phyloP scores from a whole-genome alignment of 768 basidiomycete genomes.

The Leucocoprinus leucothites region DNA sequence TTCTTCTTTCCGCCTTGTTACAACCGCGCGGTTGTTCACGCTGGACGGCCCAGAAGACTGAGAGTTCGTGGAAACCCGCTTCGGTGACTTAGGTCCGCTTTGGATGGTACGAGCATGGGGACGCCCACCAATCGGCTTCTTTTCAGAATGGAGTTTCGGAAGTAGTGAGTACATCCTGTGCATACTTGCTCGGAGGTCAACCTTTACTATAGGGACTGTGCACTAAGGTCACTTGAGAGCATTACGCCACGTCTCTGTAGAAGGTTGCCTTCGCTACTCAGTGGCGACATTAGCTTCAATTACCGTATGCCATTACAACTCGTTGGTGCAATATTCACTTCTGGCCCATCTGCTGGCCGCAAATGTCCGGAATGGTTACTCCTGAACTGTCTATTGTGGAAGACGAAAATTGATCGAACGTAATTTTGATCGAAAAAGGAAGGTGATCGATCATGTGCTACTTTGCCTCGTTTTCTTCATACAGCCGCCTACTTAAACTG shows the following conservation, averaged over 20 bases:
- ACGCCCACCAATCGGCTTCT: too few relatives aligned
- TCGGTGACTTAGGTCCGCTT: neutral
- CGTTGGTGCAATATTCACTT: neutral
- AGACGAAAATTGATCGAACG: neutral
- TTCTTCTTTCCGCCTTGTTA: conserved; percentile 5
- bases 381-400: too few relatives aligned
- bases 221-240: neutral
- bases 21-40: neutral
- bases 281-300: neutral
- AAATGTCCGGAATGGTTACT: neutral
- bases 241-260: too few relatives aligned
- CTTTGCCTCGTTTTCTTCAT: conserved; percentile 8
- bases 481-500: conserved; percentile 2
- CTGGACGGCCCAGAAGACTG: too few relatives aligned
- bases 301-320: neutral
- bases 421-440: neutral
- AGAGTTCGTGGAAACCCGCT: neutral
- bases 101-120: neutral
- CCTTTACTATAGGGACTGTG: neutral
- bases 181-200: neutral
- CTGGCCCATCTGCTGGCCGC: neutral
- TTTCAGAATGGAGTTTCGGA: too few relatives aligned
- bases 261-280: too few relatives aligned
- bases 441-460: neutral
- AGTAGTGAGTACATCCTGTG: too few relatives aligned